A percentile compares a stretch with the other conserved stretches of the same genome.
phyloP scores from a whole-genome alignment of 2,329 filamentous ascomycete species.

The Sclerotiophoma versabilis region DNA sequence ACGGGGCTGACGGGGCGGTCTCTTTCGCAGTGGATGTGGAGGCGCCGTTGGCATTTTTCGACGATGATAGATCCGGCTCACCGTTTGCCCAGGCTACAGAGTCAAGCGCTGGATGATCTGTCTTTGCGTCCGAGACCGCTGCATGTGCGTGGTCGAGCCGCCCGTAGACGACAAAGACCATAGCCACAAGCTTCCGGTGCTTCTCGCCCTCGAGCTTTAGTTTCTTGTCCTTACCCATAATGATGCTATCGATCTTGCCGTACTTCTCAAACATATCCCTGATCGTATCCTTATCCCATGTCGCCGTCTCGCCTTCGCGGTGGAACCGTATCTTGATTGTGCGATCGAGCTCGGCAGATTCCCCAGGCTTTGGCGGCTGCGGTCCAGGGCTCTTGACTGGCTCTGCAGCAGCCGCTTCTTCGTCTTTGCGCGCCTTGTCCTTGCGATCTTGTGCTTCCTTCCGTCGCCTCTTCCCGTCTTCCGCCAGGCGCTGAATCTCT shows the following conservation, averaged over 20 bases:
- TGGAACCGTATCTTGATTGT: slow-evolving; percentile 65
- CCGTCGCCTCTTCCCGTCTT: slow-evolving; percentile 60
- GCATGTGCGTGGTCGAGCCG: slow-evolving; percentile 66
- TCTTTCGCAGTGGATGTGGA: not conserved
- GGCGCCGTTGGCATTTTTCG: not conserved
- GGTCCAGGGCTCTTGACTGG: slow-evolving; percentile 43
- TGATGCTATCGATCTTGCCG: slow-evolving; percentile 63
- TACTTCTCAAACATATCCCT: slow-evolving; percentile 59
- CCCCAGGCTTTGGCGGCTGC: slow-evolving; percentile 30
- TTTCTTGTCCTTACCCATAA: slow-evolving; percentile 65
- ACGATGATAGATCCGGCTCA: slow-evolving; percentile 56
- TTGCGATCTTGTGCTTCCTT: slow-evolving; percentile 63
- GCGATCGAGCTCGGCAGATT: slow-evolving; percentile 61
- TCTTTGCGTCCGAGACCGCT: slow-evolving; percentile 60
- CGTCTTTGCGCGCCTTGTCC: slow-evolving; percentile 60
- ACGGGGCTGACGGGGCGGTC: not conserved
- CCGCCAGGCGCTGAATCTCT: slow-evolving; percentile 54
- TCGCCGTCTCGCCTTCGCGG: slow-evolving; percentile 53
- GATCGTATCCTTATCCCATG: slow-evolving; percentile 58
- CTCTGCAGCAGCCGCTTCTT: slow-evolving; percentile 53
- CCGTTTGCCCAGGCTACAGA: slow-evolving; percentile 63
- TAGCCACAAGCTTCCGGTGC: slow-evolving; percentile 60
- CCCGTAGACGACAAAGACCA: slow-evolving; percentile 63
- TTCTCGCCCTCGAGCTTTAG: slow-evolving; percentile 56
- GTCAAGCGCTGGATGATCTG: slow-evolving; percentile 59